A percentile compares a stretch with the other conserved stretches of the same genome.
Conservation (phyloP, 2,329 filamentous ascomycete species). For the Sclerotinia minor region DNA sequence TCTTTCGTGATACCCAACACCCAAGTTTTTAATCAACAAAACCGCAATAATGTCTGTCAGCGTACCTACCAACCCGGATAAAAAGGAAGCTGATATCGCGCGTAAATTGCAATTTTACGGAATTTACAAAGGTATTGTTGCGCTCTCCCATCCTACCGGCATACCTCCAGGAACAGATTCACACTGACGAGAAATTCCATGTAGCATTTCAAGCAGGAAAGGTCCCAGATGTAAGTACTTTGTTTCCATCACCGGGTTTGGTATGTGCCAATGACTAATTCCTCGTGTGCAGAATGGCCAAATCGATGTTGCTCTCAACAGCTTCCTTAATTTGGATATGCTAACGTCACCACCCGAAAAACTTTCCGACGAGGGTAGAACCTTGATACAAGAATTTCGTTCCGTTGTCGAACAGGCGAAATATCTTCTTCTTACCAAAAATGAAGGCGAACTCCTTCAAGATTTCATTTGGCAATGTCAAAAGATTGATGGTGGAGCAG, state of each 20-base stretch:
- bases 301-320: slow-evolving; percentile 92
- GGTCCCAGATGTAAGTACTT: slow-evolving; percentile 63
- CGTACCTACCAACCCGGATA: slow-evolving; percentile 36
- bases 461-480: slow-evolving; percentile 97
- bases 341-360: slow-evolving; percentile 70
- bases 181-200: slow-evolving; percentile 37
- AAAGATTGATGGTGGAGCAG: slow-evolving; percentile 64
- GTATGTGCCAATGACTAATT: slow-evolving; percentile 23
- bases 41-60: slow-evolving; percentile 37
- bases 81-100: slow-evolving; percentile 65
- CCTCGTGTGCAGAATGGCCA: slow-evolving; percentile 55
- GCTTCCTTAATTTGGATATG: slow-evolving; percentile 70
- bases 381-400: slow-evolving; percentile 74
- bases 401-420: slow-evolving; percentile 84
- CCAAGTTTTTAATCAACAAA: slow-evolving; percentile 6
- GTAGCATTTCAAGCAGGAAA: slow-evolving; percentile 84
- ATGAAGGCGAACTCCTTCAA: slow-evolving; percentile 89
- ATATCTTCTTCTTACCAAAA: slow-evolving; percentile 84
- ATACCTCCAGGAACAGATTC: slow-evolving; percentile 1
- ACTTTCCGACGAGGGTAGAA: slow-evolving; percentile 79
- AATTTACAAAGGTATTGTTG: slow-evolving; percentile 65
- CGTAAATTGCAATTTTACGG: slow-evolving; percentile 94
- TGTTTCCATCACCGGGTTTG: slow-evolving; percentile 7
- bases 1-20: slow-evolving; percentile 32
- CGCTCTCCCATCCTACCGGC: slow-evolving; percentile 6